phyloP scores from a whole-genome alignment of 129 eudicot species.

The Deinandra increscens region DNA sequence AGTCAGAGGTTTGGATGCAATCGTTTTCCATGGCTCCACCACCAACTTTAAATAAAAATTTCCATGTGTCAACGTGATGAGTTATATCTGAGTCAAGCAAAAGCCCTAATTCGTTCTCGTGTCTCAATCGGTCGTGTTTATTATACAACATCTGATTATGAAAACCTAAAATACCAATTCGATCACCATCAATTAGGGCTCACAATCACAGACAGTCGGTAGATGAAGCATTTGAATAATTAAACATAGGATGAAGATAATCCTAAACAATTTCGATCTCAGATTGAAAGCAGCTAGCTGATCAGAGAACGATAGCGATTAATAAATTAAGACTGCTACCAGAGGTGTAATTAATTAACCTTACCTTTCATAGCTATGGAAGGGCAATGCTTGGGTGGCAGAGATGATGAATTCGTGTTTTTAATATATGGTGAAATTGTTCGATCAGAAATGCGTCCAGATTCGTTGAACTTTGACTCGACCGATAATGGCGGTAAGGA shows the following conservation, averaged over 20 bases:
- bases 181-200: constrained; percentile 25
- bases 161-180: constrained; percentile 13
- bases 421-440: constrained; percentile 1
- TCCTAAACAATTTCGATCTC: background rate
- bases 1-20: constrained; percentile 25
- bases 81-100: background rate
- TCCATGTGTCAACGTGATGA: constrained; percentile 22
- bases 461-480: constrained; percentile 30
- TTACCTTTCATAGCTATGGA: constrained; percentile 28
- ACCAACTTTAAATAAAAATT: constrained; percentile 10
- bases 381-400: constrained; percentile 29
- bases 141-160: background rate
- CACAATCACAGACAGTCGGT: background rate
- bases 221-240: constrained; percentile 16
- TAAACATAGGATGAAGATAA: background rate
- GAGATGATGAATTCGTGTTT: constrained; percentile 8
- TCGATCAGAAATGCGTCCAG: constrained; percentile 29
- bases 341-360: background rate
- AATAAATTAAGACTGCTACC: background rate
- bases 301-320: background rate
- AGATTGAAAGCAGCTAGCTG: background rate
- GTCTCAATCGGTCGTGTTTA: constrained; percentile 6
- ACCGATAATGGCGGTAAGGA: constrained; percentile 28
- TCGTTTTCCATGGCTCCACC: constrained; percentile 32
- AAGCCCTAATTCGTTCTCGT: constrained; percentile 13